Percentiles rank a stretch among this genome's conserved stretches.
Conservation (phyloP, 345 rosid genomes). For the Eucalyptus victrix region DNA sequence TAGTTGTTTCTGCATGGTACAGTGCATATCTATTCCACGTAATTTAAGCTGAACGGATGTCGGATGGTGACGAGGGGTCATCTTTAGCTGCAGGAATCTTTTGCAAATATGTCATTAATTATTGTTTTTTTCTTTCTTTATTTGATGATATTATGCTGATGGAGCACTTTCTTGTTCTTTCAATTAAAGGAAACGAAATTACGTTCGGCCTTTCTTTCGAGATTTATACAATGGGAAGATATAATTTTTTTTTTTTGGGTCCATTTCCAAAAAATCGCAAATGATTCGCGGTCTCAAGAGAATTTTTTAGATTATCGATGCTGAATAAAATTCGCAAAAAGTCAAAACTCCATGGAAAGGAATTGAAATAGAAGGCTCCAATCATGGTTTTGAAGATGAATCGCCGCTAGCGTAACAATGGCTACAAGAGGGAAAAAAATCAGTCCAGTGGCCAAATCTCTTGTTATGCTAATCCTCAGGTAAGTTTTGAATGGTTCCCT, state of each 20-base stretch:
- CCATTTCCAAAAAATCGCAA: not conserved
- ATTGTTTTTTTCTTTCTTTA: not conserved
- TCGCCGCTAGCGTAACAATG: not conserved
- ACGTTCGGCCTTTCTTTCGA: not conserved
- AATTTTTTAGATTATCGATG: too few relatives aligned
- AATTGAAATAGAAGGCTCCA: not conserved
- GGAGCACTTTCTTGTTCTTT: not conserved
- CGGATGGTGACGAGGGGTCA: not conserved
- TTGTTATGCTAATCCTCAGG: not conserved
- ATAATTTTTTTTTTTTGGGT: too few relatives aligned
- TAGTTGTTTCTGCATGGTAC: not conserved
- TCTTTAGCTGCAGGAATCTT: not conserved
- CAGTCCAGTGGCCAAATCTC: too few relatives aligned
- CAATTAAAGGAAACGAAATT: not conserved
- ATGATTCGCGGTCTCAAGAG: not conserved
- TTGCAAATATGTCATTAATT: not conserved
- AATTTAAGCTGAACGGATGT: not conserved
- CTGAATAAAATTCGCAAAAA: too few relatives aligned
- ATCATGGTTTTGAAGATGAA: not conserved
- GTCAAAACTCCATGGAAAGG: not conserved
- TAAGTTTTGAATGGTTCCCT: not conserved
- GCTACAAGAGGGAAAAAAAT: too few relatives aligned
- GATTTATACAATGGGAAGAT: not conserved
- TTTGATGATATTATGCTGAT: not conserved
- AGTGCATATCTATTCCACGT: not conserved